Conservation (phyloP, 768 basidiomycete genomes). For the Artomyces pyxidatus region DNA sequence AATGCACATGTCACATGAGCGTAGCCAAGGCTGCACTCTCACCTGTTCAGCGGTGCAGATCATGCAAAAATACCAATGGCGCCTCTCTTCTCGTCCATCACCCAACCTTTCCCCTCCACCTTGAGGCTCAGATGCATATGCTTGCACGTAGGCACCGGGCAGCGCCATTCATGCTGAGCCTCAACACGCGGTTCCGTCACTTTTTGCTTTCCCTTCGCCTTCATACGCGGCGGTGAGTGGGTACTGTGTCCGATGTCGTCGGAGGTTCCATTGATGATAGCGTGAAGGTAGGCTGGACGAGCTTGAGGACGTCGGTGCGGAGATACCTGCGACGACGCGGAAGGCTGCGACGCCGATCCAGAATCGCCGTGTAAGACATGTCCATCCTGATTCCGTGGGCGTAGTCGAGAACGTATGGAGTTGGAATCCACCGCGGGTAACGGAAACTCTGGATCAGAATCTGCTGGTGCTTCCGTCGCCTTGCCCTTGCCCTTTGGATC, state of each 20-base stretch:
- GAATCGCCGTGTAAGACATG: conserved; percentile 3
- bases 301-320: background rate
- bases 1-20: no score
- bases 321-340: background rate
- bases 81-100: conserved; percentile 15
- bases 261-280: background rate
- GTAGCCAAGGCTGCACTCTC: no score
- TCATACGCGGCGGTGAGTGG: background rate
- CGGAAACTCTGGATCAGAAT: background rate
- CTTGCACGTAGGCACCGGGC: conserved; percentile 12
- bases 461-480: background rate
- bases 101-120: conserved; percentile 11
- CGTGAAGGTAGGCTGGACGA: background rate
- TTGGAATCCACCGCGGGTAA: background rate
- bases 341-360: background rate
- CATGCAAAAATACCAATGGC: conserved; percentile 14
- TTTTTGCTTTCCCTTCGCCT: conserved; percentile 15
- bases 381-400: conserved; percentile 10
- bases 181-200: conserved; percentile 5
- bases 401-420: conserved; percentile 13
- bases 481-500: background rate
- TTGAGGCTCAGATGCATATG: conserved; percentile 11
- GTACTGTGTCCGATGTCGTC: background rate
- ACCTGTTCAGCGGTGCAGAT: no score
- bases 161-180: conserved; percentile 14